Conservation (phyloP, 495 filamentous ascomycete species). For the Aspergillus conjunctus region DNA sequence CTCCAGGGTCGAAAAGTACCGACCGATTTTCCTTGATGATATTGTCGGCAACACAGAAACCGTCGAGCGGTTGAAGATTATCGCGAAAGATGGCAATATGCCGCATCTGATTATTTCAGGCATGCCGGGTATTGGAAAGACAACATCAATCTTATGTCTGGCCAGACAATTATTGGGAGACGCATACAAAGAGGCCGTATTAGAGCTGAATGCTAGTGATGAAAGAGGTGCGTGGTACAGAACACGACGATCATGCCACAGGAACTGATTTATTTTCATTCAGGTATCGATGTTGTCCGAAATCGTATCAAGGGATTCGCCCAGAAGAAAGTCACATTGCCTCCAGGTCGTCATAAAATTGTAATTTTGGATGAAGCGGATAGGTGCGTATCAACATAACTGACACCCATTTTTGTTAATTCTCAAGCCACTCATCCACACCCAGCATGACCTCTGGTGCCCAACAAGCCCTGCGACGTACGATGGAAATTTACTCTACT, state of each 20-base stretch:
- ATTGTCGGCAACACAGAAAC: conserved; percentile 98
- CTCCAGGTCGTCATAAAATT: conserved; percentile 87
- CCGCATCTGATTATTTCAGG: conserved; percentile 98
- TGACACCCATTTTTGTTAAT: not conserved
- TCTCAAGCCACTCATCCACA: not conserved
- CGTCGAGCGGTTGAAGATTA: conserved; percentile 96
- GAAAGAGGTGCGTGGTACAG: conserved; percentile 66
- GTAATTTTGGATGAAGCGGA: conserved; percentile 98
- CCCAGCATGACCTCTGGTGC: conserved; percentile 86
- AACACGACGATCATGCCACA: not conserved
- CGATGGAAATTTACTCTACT: conserved; percentile 98
- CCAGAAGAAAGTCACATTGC: conserved; percentile 98
- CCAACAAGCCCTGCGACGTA: conserved; percentile 91
- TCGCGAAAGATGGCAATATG: conserved; percentile 99
- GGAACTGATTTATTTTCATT: conserved; percentile 17
- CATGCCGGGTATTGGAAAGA: conserved; percentile 99
- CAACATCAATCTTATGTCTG: conserved; percentile 91
- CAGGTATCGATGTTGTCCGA: conserved; percentile 96
- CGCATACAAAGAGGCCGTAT: conserved; percentile 94
- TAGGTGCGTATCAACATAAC: conserved; percentile 45
- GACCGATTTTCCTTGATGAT: conserved; percentile 91
- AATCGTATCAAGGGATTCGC: conserved; percentile 98
- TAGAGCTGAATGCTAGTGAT: conserved; percentile 95
- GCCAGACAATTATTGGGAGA: conserved; percentile 90
- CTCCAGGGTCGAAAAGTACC: conserved; percentile 95